Percentiles rank a stretch among this genome's conserved stretches.
Evolutionary conservation across 768 basidiomycete genomes (phyloP).

Genomic region (Harrya chromipes): DNA sequence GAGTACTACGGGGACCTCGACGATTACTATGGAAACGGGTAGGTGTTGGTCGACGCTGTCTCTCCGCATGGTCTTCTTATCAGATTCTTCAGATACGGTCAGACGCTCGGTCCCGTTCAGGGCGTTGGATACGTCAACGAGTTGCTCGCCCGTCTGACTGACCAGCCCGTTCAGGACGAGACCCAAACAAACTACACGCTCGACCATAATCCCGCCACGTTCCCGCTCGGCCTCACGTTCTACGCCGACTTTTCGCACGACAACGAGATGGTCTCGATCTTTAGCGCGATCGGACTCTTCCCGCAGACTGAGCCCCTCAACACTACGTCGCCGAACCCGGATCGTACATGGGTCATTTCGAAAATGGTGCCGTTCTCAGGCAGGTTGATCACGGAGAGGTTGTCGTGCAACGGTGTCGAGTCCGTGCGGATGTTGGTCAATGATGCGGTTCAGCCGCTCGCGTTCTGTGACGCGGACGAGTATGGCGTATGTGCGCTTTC

Average conservation of each 20-base stretch:
- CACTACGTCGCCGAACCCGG: slow-evolving; percentile 7
- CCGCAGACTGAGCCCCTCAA: slow-evolving; percentile 32
- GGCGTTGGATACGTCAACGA: slow-evolving; percentile 88
- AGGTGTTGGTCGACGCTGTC: neutral
- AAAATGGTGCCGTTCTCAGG: slow-evolving; percentile 69
- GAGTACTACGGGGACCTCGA: slow-evolving; percentile 68
- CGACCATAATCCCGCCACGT: slow-evolving; percentile 57
- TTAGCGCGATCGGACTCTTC: slow-evolving; percentile 52
- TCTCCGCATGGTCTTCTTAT: neutral
- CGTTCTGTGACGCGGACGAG: slow-evolving; percentile 50
- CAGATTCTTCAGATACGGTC: slow-evolving; percentile 51
- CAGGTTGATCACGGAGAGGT: slow-evolving; percentile 66
- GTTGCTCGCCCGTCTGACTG: slow-evolving; percentile 73
- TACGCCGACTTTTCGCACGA: slow-evolving; percentile 87
- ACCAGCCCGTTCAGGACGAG: slow-evolving; percentile 55
- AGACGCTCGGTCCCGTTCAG: slow-evolving; percentile 63
- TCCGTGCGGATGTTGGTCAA: slow-evolving; percentile 74
- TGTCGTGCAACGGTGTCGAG: slow-evolving; percentile 44
- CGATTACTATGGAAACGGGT: slow-evolving; percentile 77
- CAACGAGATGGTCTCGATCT: slow-evolving; percentile 76
- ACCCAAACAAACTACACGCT: slow-evolving; percentile 79
- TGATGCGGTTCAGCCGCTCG: slow-evolving; percentile 59
- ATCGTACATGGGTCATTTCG: slow-evolving; percentile 50
- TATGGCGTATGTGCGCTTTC: slow-evolving; percentile 61
- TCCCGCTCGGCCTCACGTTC: slow-evolving; percentile 62